A percentile compares a stretch with the other conserved stretches of the same genome.
phyloP scores from a whole-genome alignment of 345 rosid species.

The Syzygium grande region DNA sequence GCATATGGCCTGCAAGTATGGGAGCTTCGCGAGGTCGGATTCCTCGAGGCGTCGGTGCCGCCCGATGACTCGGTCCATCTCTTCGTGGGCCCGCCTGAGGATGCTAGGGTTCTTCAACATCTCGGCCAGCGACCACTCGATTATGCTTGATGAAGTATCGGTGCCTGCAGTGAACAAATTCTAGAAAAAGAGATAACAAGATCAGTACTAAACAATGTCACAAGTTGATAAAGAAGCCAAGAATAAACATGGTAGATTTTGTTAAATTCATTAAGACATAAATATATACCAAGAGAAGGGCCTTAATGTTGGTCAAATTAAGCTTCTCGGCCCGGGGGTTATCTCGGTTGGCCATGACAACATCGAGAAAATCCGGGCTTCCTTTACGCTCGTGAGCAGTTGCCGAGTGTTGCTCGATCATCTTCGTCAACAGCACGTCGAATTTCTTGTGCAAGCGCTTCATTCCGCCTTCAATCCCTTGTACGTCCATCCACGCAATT shows the following conservation, averaged over 20 bases:
- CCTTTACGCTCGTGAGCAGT: slow-evolving; percentile 19
- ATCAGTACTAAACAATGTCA: neutral
- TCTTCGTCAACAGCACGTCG: slow-evolving; percentile 36
- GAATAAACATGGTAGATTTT: neutral
- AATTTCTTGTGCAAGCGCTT: slow-evolving; percentile 43
- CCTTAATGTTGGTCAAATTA: slow-evolving; percentile 37
- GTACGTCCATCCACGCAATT: slow-evolving; percentile 61
- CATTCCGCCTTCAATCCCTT: slow-evolving; percentile 52
- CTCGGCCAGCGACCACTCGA: slow-evolving; percentile 58
- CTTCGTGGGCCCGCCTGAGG: slow-evolving; percentile 35
- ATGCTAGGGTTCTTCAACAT: slow-evolving; percentile 37
- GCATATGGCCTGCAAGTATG: slow-evolving; percentile 41
- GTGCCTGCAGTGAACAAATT: slow-evolving; percentile 61
- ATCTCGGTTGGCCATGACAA: slow-evolving; percentile 24
- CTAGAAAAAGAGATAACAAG: slow-evolving; percentile 5
- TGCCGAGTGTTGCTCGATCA: slow-evolving; percentile 38
- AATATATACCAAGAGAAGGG: slow-evolving; percentile 38
- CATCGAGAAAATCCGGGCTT: slow-evolving; percentile 49
- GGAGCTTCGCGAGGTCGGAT: slow-evolving; percentile 40
- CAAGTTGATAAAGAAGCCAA: neutral
- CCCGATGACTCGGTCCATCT: slow-evolving; percentile 58
- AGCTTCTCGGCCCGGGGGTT: slow-evolving; percentile 28
- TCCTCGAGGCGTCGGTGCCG: slow-evolving; percentile 37
- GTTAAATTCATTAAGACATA: neutral
- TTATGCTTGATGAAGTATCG: slow-evolving; percentile 58